Conservation (phyloP, 2,329 filamentous ascomycete genomes). For the Fusarium sp. region DNA sequence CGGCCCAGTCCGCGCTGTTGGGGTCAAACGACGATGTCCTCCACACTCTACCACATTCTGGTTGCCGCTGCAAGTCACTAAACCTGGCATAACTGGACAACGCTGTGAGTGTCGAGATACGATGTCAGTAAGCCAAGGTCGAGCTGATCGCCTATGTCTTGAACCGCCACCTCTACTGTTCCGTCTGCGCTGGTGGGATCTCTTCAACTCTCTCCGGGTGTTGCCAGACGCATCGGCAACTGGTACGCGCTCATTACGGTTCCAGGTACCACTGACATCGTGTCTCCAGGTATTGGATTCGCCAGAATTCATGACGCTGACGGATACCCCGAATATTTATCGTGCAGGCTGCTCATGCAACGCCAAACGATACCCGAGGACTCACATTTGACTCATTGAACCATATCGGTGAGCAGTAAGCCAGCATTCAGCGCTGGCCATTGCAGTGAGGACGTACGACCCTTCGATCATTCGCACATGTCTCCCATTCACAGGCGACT, state of each 20-base stretch:
- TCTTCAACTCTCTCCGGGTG: accelerated
- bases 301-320: neutral
- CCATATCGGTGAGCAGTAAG: accelerated
- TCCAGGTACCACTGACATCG: neutral
- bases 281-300: neutral
- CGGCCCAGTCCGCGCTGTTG: neutral
- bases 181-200: neutral
- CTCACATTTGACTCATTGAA: neutral
- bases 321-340: neutral
- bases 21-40: accelerated
- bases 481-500: neutral
- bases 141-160: neutral
- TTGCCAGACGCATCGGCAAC: neutral
- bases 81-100: neutral
- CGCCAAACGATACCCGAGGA: neutral
- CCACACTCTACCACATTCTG: accelerated
- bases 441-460: neutral
- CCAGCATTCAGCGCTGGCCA: neutral
- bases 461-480: neutral
- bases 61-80: neutral
- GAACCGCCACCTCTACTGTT: accelerated
- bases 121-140: neutral
- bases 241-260: neutral
- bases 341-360: neutral
- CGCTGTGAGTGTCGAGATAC: accelerated